Conservation (phyloP, 352 stramenopile genomes). For the Pythium dissotocum region DNA sequence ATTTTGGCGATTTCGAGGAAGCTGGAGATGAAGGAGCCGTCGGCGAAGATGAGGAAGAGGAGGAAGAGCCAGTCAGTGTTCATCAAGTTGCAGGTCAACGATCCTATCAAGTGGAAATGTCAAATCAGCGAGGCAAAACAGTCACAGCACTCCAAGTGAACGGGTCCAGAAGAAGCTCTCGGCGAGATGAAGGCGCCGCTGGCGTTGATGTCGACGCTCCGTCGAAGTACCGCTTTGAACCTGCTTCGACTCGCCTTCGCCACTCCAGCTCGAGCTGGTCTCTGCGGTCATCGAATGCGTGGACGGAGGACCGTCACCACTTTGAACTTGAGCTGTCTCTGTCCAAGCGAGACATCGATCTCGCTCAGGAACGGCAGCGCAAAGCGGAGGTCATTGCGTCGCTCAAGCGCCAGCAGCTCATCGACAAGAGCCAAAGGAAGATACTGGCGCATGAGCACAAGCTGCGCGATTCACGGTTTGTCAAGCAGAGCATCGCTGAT, state of each 20-base stretch:
- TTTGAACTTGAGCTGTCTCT: slow-evolving; percentile 43
- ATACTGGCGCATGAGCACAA: slow-evolving; percentile 37
- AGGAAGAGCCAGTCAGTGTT: not conserved
- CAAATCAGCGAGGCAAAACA: not conserved
- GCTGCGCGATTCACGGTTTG: slow-evolving; percentile 27
- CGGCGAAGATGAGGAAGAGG: not conserved
- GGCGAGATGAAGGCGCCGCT: not conserved
- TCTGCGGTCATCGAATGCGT: slow-evolving; percentile 29
- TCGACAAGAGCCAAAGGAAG: slow-evolving; percentile 42
- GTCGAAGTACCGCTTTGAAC: slow-evolving; percentile 34
- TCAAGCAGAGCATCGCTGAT: slow-evolving; percentile 50
- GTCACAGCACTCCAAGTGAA: not conserved
- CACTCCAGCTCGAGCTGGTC: slow-evolving; percentile 1
- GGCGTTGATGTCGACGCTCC: not conserved
- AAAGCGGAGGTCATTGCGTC: slow-evolving; percentile 41
- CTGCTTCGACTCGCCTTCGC: slow-evolving; percentile 26
- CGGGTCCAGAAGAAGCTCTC: not conserved
- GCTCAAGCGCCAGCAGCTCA: slow-evolving; percentile 41
- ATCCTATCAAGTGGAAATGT: not conserved
- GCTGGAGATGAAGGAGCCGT: slow-evolving; percentile 6
- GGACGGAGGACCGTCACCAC: slow-evolving; percentile 41
- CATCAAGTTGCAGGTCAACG: not conserved
- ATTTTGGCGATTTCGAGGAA: slow-evolving; percentile 1
- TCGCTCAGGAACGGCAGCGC: slow-evolving; percentile 37
- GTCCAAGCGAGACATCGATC: slow-evolving; percentile 47